Base-by-base conservation (phyloP, 2,329 filamentous ascomycete genomes). In the Penicillium sp. region DNA sequence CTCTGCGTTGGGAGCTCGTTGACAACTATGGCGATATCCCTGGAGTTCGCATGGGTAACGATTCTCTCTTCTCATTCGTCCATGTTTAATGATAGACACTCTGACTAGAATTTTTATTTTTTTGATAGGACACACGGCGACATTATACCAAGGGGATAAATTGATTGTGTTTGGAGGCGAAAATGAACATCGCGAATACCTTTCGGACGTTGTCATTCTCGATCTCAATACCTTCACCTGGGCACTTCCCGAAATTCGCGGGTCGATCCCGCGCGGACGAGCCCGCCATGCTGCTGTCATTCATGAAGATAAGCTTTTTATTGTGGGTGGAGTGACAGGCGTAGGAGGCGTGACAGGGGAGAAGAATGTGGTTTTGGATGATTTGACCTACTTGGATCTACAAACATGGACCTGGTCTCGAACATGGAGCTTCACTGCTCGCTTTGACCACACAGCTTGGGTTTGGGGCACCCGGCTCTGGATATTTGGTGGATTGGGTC, bases 1-100 rank as follows among this genome's bases (percentile, higher is more conserved):
- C 89, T 61, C 87, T 94, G 66, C 91, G 94, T 73, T 99, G 94
- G 94, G 94, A 86, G 65, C 80, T 99, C 50, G 93, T 99, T 21
- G 94, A 97, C 77, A 99, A 99, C 76, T 99, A 96, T 79, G 94
- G 94, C 35, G 93, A 97, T 76, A 97, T 97, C 64, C 93, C 93
- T 5, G 93, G 93, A 15, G 93, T 97, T 49, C 87, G 93, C 65
- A 97, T 97, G 94, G 93, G 93, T 91, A 82, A 49, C 66, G 82
- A 70, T 36, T 55, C 21, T 29, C n/a, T 21, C 19, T 49, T 49
- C 39, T 47, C 51, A 55, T 39, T 42, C 35, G 44, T 36, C 29
- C 13, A 53, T 49, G 41, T n/a, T 42, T 39, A 33, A n/a, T n/a
- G 44, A 27, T 55, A 23, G 21, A 10, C 13, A 27, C 9, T 48